Conservation (phyloP, 352 stramenopile species). For the Phytopythium kandeliae region DNA sequence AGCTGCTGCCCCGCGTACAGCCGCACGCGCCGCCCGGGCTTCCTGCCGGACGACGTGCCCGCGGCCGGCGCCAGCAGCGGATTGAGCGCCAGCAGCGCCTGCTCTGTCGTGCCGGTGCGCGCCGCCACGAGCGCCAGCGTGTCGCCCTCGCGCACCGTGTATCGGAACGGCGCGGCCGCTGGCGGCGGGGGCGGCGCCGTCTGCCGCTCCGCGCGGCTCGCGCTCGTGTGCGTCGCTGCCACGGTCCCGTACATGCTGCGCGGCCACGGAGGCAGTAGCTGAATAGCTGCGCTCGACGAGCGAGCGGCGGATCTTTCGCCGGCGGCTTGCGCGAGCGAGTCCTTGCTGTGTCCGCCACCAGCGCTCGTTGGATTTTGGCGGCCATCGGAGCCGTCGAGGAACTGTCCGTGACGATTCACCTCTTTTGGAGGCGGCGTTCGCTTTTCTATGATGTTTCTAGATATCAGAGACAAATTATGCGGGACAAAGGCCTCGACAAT, state of each 20-base stretch:
- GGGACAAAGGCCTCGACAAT: too few species aligned
- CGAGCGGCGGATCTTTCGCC: slow-evolving; percentile 2
- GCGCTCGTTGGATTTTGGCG: slow-evolving; percentile 5
- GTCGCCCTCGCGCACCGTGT: slow-evolving; percentile 59
- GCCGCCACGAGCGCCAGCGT: slow-evolving; percentile 55
- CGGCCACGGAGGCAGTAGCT: neutral
- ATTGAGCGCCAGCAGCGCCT: slow-evolving; percentile 57
- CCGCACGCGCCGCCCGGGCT: slow-evolving; percentile 36
- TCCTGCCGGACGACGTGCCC: neutral
- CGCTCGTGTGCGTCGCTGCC: slow-evolving; percentile 16
- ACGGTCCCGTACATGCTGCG: slow-evolving; percentile 48
- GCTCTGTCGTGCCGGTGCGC: slow-evolving; percentile 59
- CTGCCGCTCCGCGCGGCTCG: slow-evolving; percentile 16
- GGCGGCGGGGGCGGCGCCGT: slow-evolving; percentile 15
- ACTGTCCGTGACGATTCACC: neutral
- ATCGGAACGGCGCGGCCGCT: slow-evolving; percentile 60
- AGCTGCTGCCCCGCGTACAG: slow-evolving; percentile 74
- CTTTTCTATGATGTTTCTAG: too few species aligned
- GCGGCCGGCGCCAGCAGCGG: slow-evolving; percentile 34
- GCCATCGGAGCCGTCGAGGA: too few species aligned
- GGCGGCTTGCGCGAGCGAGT: neutral
- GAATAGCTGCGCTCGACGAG: neutral
- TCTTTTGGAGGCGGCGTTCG: slow-evolving; percentile 2
- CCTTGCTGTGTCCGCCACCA: neutral
- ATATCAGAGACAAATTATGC: too few species aligned